Evolutionary conservation across 1,284 basidiomycete species (phyloP), one percentile per base, ranked within the genome.

Genomic region (Irpex lacteus): DNA sequence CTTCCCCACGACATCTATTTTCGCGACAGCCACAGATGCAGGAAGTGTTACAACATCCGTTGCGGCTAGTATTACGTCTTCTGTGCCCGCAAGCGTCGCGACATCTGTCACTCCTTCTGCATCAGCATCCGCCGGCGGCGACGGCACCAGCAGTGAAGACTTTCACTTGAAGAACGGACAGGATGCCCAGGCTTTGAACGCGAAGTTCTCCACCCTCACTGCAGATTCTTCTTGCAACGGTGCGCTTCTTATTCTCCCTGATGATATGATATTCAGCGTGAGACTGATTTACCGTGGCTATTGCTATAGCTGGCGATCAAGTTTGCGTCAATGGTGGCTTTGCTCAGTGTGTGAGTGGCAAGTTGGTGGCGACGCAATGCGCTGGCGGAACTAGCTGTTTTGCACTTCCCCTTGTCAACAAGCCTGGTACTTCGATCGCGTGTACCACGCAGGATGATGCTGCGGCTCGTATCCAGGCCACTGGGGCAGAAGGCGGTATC

Each of bases 381-480:
- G 75, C 73, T n/a, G 71, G 71, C 40, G 74, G 74, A 0, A 68
- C 74, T n/a, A 73, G 70, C 5, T 87, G 85, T 68, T 75, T 77
- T 34, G 84, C 84, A 1, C 79, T 87, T 38, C 85, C 85, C 13
- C 77, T 62, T 13, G 60, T 62, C 19, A 62, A 62, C 60, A 55
- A 50, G n/a, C 19, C 60, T 13, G 60, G 60, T 18, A 60, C 60
- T 2, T 82, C 81, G 37, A 74, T 87, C 67, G 77, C 85, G 37
- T 89, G 87, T 74, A 80, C 80, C 47, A 85, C 83, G 11, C 60
- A 73, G 52, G 76, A 76, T 32, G 87, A 88, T 71, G 84, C 83
- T 8, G 64, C 70, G 6, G 72, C 82, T n/a, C 79, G 86, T 59
- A 86, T 88, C 63, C 74, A 76, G 9, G 80, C 78, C 1, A 82